Conservation (phyloP, 495 filamentous ascomycete species). For the Aspergillus diversus region DNA sequence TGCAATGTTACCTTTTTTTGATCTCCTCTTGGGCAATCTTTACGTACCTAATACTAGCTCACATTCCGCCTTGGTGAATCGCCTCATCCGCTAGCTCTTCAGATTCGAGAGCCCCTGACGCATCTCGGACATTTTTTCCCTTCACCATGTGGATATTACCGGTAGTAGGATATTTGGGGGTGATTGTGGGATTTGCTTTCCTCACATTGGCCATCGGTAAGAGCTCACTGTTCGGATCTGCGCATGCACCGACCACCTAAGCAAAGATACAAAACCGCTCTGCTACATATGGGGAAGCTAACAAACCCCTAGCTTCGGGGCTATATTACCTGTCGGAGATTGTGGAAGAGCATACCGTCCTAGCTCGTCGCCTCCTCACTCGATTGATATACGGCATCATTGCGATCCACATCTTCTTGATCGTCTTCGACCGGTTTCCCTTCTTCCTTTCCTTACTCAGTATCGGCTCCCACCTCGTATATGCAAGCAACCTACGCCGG, state of each 20-base stretch:
- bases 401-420: constrained; percentile 70
- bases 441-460: constrained; percentile 71
- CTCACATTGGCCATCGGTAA: constrained; percentile 91
- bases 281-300: neutral
- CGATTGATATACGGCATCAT: constrained; percentile 87
- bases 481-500: constrained; percentile 83
- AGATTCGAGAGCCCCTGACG: neutral
- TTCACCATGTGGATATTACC: constrained; percentile 85
- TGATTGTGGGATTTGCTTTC: constrained; percentile 88
- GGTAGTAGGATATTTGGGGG: constrained; percentile 84
- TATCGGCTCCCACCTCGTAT: constrained; percentile 81
- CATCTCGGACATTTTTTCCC: neutral
- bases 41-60: neutral
- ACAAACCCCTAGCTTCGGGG: constrained; percentile 70
- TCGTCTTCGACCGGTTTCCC: constrained; percentile 83
- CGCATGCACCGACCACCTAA: no score
- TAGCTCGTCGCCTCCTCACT: constrained; percentile 81
- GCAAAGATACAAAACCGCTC: no score
- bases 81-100: neutral
- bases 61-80: neutral
- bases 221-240: constrained; percentile 3
- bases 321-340: constrained; percentile 98
- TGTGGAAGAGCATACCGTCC: constrained; percentile 95
- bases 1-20: neutral
- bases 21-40: neutral